phyloP scores from a whole-genome alignment of 2,329 filamentous ascomycete species.

The Alternaria gaisen region DNA sequence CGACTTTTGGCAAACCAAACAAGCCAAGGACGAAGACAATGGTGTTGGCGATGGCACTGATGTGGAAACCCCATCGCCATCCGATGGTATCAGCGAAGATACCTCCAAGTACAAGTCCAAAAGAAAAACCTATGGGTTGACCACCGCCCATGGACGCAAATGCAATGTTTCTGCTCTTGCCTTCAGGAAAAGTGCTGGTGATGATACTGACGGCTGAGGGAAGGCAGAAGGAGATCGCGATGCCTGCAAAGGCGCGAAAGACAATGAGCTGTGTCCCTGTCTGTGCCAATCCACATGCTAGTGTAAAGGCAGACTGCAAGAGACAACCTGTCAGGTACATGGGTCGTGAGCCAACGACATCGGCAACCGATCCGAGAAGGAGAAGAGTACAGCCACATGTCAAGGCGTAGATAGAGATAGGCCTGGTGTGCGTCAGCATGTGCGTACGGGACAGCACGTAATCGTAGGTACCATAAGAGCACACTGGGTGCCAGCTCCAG shows the following conservation, averaged over 20 bases:
- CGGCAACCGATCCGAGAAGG: neutral
- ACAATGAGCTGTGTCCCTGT: slow-evolving; percentile 53
- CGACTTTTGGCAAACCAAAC: slow-evolving; percentile 24
- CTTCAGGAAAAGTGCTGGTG: slow-evolving; percentile 57
- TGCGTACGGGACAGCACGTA: neutral
- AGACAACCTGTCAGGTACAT: slow-evolving; percentile 59
- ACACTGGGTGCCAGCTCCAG: slow-evolving; percentile 34
- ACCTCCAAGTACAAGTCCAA: slow-evolving; percentile 63
- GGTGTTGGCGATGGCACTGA: slow-evolving; percentile 54
- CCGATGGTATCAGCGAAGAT: slow-evolving; percentile 59
- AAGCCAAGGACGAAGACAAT: slow-evolving; percentile 51
- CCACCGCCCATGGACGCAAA: slow-evolving; percentile 62
- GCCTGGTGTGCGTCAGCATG: slow-evolving; percentile 34
- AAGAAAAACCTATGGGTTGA: slow-evolving; percentile 61
- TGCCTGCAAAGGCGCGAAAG: slow-evolving; percentile 58
- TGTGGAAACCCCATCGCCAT: slow-evolving; percentile 62
- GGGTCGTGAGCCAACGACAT: slow-evolving; percentile 54
- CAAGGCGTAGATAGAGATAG: slow-evolving; percentile 48
- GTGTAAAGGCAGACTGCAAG: slow-evolving; percentile 55
- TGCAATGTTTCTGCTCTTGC: slow-evolving; percentile 60
- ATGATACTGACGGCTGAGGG: slow-evolving; percentile 61
- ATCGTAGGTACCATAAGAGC: slow-evolving; percentile 36
- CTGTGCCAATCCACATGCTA: slow-evolving; percentile 55
- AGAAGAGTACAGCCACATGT: neutral
- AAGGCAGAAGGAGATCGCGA: slow-evolving; percentile 59